Conservation (phyloP, 805 yeast genomes). For the Yarrowia sp. region DNA sequence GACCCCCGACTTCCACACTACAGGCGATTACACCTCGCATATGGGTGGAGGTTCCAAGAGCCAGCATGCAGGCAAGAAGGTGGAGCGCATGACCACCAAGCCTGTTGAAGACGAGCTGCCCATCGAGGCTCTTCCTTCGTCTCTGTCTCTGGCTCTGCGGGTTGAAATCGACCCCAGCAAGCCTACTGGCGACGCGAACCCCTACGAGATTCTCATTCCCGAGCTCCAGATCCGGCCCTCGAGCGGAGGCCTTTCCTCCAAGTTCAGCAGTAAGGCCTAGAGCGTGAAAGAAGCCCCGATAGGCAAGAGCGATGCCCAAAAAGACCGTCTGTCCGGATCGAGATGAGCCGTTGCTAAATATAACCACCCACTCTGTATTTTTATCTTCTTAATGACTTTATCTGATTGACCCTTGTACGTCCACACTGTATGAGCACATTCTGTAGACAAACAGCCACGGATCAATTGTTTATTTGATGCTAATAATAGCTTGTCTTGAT, state of each 20-base stretch:
- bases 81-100: constrained; percentile 14
- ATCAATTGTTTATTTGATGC: no score
- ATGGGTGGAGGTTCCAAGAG: constrained; percentile 30
- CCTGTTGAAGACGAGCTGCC: constrained; percentile 58
- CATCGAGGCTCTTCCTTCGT: constrained; percentile 54
- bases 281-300: no score
- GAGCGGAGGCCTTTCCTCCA: neutral
- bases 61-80: constrained; percentile 17
- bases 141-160: constrained; percentile 73
- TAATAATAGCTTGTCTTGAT: no score
- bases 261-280: constrained; percentile 12
- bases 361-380: constrained; percentile 15
- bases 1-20: neutral
- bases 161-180: constrained; percentile 68
- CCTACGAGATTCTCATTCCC: constrained; percentile 77
- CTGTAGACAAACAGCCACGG: no score
- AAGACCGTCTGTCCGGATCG: neutral
- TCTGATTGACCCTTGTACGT: no score
- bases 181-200: constrained; percentile 60
- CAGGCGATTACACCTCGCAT: constrained; percentile 17
- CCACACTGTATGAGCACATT: no score
- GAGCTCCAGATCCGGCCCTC: constrained; percentile 36
- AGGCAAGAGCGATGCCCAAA: no score
- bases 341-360: neutral
- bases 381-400: neutral